Conservation (phyloP, 108 stramenopile genomes). For the Stephanodiscus triporus region DNA sequence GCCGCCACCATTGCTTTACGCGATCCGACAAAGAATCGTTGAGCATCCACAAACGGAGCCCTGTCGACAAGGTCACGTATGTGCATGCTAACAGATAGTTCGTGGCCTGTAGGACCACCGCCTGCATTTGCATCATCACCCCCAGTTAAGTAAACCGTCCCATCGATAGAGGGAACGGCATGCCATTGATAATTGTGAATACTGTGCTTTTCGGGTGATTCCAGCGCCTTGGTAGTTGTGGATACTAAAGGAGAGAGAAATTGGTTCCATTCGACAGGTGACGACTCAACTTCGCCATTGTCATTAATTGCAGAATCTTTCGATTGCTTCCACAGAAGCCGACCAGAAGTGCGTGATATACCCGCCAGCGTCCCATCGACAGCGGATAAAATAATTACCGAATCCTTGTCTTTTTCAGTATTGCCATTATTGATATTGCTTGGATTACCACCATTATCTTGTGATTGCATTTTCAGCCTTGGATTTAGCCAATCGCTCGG, state of each 20-base stretch:
- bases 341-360: slow-evolving; percentile 66
- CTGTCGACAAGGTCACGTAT: slow-evolving; percentile 73
- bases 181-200: slow-evolving; percentile 37
- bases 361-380: slow-evolving; percentile 82
- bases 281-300: slow-evolving; percentile 3
- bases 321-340: slow-evolving; percentile 68
- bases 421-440: not conserved
- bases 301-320: slow-evolving; percentile 8
- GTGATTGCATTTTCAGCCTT: not conserved
- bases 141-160: slow-evolving; percentile 69
- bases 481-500: not conserved
- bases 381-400: slow-evolving; percentile 65
- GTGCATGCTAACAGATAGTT: slow-evolving; percentile 57
- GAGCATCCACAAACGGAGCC: slow-evolving; percentile 81
- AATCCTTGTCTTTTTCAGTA: slow-evolving; percentile 17
- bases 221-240: slow-evolving; percentile 67
- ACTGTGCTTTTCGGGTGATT: slow-evolving; percentile 23
- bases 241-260: slow-evolving; percentile 72
- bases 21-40: slow-evolving; percentile 74
- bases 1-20: slow-evolving; percentile 69
- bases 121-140: slow-evolving; percentile 18
- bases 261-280: slow-evolving; percentile 13
- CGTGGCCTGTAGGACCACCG: slow-evolving; percentile 22
- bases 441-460: not conserved
- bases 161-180: slow-evolving; percentile 85